These are phyloP conservation scores for Scutellaria galericulata DNA, from an alignment of 257 asterid species.

Conservation along the genomic window DNA sequence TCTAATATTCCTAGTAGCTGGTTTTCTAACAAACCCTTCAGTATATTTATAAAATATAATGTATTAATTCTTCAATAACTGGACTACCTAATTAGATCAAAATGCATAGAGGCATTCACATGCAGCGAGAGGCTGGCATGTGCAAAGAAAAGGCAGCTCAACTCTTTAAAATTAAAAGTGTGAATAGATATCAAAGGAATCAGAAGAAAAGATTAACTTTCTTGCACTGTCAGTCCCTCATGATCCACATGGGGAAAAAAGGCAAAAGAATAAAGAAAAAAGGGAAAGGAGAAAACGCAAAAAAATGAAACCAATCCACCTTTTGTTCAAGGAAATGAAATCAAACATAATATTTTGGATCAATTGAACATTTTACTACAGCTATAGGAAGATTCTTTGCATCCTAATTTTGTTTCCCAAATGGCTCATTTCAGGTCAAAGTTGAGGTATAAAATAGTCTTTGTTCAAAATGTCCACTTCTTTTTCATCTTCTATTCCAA, in stretches of 20 bases:
- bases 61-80: background rate
- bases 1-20: too few species aligned
- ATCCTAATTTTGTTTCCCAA: constrained; percentile 17
- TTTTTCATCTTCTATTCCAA: background rate
- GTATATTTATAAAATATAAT: background rate
- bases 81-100: background rate
- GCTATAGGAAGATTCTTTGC: background rate
- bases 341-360: background rate
- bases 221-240: background rate
- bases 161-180: background rate
- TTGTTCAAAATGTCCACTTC: background rate
- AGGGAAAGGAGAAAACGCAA: background rate
- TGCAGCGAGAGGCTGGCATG: background rate
- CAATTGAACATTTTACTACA: background rate
- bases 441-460: background rate
- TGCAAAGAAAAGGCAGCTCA: constrained; percentile 19
- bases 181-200: background rate
- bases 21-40: too few species aligned
- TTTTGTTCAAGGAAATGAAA: background rate
- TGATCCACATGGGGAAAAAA: too few species aligned
- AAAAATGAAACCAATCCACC: background rate
- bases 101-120: background rate
- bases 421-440: constrained; percentile 1
- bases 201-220: background rate
- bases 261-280: too few species aligned